Base-by-base conservation (phyloP, 306 rosid species). In the Corylus avellana region DNA sequence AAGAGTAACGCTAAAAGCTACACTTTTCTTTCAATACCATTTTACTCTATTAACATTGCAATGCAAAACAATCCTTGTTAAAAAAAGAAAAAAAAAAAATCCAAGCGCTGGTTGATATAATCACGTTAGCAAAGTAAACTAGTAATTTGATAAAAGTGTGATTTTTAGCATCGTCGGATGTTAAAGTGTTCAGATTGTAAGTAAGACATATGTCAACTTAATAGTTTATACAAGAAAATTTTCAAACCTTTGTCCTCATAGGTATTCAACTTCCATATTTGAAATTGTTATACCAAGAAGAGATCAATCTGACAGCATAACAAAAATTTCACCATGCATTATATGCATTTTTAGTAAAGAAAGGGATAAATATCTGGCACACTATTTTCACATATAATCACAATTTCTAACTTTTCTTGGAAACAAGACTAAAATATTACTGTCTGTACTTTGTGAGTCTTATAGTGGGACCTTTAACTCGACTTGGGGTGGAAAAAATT, bases 401-500 rank as follows among this genome's bases (percentile, higher is more conserved):
- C 54, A 76, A 35, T 70, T 78, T 75, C 72, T 61, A 13, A 48
- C 6, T 64, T 64, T 17, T 48, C 47, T 64, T 32, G 46, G 70
- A 64, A 35, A 64, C 16, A 29, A 64, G 70, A 62, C 8, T 39
- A 37, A 64, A 35, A 35, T 64, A 64, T 64, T 14, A 25, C 64
- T 35, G 22, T 64, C 12, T 64, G 11, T 64, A 78, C 57, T 80
- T 75, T 48, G 77, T 25, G 44, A 46, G 32, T 81, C 67, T 51
- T 76, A 73, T 82, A 64, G 84, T 77, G 79, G 85, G 74, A 56
- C 29, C 12, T 55, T 75, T 69, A 70, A 64, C 62, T 71, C 39
- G 39, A 70, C 46, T 29, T 35, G 70, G 12, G 46, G 12, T 4
- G 13, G 76, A 51, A 63, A 83, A 69, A 37, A 0, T 0, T 70